Evolutionary conservation across 768 basidiomycete species (phyloP).

Genomic region (Leccinum truebloodii): DNA sequence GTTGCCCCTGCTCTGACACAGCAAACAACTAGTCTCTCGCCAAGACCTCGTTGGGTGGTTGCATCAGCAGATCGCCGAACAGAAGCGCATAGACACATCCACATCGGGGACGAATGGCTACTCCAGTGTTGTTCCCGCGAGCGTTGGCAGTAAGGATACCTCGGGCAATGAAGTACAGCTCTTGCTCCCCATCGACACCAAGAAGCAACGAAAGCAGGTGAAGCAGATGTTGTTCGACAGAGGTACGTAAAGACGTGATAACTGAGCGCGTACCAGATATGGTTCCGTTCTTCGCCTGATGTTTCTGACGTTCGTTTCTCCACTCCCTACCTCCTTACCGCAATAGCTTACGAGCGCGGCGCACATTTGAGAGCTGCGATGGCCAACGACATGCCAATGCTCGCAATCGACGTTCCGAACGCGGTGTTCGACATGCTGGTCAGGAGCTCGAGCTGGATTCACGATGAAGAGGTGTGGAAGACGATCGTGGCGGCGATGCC

Average conservation of each 20-base stretch:
- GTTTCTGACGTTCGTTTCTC: not conserved
- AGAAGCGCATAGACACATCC: slow-evolving; percentile 69
- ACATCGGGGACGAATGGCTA: slow-evolving; percentile 57
- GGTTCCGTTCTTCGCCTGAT: not conserved
- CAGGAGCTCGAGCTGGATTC: slow-evolving; percentile 60
- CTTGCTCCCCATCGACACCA: slow-evolving; percentile 64
- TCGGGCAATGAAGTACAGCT: slow-evolving; percentile 55
- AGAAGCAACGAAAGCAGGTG: slow-evolving; percentile 72
- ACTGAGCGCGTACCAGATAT: not conserved
- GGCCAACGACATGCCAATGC: slow-evolving; percentile 59
- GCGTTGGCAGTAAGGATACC: slow-evolving; percentile 37
- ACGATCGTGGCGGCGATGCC: slow-evolving; percentile 55
- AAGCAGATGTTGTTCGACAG: slow-evolving; percentile 70
- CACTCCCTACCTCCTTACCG: not conserved
- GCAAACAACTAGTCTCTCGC: slow-evolving; percentile 49
- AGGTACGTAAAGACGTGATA: slow-evolving; percentile 40
- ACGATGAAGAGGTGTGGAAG: slow-evolving; percentile 78
- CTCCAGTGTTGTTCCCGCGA: slow-evolving; percentile 38
- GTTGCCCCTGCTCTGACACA: slow-evolving; percentile 6
- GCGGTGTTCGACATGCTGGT: slow-evolving; percentile 64
- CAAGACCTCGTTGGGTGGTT: slow-evolving; percentile 76
- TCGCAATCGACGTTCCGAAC: slow-evolving; percentile 71
- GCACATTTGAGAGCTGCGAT: slow-evolving; percentile 58
- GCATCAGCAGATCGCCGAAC: slow-evolving; percentile 76
- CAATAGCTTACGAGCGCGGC: slow-evolving; percentile 62